Evolutionary conservation across 2,329 filamentous ascomycete genomes (phyloP), one percentile per base, ranked within the genome.

Genomic region (Didymella pinodella): DNA sequence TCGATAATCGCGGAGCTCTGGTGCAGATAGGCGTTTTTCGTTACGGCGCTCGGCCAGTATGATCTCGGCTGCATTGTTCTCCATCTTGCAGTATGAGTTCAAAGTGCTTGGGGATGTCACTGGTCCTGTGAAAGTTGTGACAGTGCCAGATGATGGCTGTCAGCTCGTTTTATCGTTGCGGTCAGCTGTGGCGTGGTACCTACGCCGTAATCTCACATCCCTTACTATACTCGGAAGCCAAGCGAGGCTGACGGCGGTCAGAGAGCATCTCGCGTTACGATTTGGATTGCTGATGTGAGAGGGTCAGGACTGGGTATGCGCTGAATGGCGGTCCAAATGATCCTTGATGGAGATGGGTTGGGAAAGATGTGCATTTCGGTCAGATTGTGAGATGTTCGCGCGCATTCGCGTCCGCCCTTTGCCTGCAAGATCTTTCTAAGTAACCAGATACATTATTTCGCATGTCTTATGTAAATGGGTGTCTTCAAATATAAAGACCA

Each of bases 1-100:
- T 20, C 65, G 59, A 22, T 58, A 49, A 40, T 64, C 49, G 49
- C 54, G 59, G 31, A 62, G 46, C 18, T 65, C 57, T 7, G 56
- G 56, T 20, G 48, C 45, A 10, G 54, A 54, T 14, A 44, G 53
- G 18, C 54, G 57, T 25, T 62, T 53, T 5, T 54, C 48, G 31
- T 61, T 54, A 26, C 59, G 57, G 26, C 48, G 54, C 22, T 59
- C 59, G 12, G 56, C 48, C 22, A 65, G 48, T 8, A 60, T 31
- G 48, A 59, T 48, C 11, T 63, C 57, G 2, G 59, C 51, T 20
- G 44, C 54, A n/a, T 59, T 59, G 26, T 65, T 48, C 10, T 65
- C 62, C 59, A 65, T 62, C 1, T 45, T 32, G 11, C 6, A 8
- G 22, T 6, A 7, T 16, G 2, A 12, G 2, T n/a, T 18, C 8